Conservation (phyloP, 2,329 filamentous ascomycete species). For the Phoma sp. region DNA sequence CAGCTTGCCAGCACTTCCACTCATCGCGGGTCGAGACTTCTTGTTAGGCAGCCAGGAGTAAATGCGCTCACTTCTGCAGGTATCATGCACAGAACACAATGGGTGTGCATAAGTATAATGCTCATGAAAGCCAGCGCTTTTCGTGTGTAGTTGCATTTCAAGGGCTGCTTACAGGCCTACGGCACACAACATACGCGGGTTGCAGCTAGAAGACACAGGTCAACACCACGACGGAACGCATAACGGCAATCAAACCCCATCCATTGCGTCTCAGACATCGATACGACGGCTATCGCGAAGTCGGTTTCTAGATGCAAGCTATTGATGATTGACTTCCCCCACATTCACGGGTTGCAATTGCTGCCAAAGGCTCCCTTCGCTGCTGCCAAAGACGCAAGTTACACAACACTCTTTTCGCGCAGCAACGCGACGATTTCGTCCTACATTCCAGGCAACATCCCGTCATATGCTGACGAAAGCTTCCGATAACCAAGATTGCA, state of each 20-base stretch:
- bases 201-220: conserved; percentile 2
- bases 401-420: conserved; percentile 13
- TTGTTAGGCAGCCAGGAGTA: background rate
- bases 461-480: conserved; percentile 11
- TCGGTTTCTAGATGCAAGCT: background rate
- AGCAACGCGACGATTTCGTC: conserved; percentile 15
- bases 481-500: conserved; percentile 6
- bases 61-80: too few relatives aligned
- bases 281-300: conserved; percentile 8
- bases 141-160: conserved; percentile 16
- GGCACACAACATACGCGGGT: conserved; percentile 7
- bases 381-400: conserved; percentile 12
- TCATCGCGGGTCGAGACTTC: conserved; percentile 6
- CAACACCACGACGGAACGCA: conserved; percentile 14
- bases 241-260: conserved; percentile 1
- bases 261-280: conserved; percentile 4
- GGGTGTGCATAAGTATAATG: too few relatives aligned
- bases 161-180: conserved; percentile 13
- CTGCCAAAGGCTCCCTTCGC: conserved; percentile 1
- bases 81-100: too few relatives aligned
- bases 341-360: background rate
- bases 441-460: conserved; percentile 12
- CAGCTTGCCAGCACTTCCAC: conserved; percentile 3
- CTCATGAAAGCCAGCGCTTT: background rate
- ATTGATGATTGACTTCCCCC: background rate